These are phyloP conservation scores for Bryum argenteum DNA, from an alignment of 225 moss, liverwort and hornwort species.

Conservation along the genomic window DNA sequence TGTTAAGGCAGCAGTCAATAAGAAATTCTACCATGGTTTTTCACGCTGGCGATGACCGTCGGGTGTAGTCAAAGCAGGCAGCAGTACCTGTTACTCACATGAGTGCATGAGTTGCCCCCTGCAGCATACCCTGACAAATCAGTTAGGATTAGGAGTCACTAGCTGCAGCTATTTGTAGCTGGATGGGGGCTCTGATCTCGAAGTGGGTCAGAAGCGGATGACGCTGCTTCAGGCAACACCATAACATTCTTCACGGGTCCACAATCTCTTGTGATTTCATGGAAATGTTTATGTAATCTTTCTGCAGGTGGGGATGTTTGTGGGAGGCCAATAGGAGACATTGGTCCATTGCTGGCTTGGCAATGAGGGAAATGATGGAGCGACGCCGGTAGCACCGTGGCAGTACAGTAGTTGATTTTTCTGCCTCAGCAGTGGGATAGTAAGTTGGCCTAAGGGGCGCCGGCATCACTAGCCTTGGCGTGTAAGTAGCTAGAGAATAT, in stretches of 20 bases:
- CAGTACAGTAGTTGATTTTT: neutral
- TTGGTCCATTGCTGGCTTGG: neutral
- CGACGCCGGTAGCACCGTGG: neutral
- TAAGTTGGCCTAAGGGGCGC: no score
- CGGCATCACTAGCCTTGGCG: no score
- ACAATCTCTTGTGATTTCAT: neutral
- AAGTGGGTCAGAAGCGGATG: neutral
- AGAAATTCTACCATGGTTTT: conserved; percentile 17
- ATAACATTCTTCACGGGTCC: neutral
- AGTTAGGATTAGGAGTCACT: conserved; percentile 2
- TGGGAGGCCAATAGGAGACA: neutral
- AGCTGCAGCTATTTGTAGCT: no score
- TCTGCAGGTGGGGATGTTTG: neutral
- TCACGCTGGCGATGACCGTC: conserved; percentile 21
- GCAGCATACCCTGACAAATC: conserved; percentile 22
- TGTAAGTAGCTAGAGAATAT: conserved; percentile 7
- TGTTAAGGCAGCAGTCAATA: conserved; percentile 6
- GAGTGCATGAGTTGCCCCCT: conserved; percentile 23
- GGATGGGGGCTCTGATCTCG: neutral
- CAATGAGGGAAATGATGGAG: neutral
- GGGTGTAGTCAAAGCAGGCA: conserved; percentile 34
- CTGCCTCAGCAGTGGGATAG: neutral
- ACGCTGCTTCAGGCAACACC: conserved; percentile 7
- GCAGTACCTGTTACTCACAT: conserved; percentile 15
- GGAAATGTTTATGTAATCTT: neutral